phyloP scores from a whole-genome alignment of 2,329 filamentous ascomycete species.

The Metarhizium robertsii region DNA sequence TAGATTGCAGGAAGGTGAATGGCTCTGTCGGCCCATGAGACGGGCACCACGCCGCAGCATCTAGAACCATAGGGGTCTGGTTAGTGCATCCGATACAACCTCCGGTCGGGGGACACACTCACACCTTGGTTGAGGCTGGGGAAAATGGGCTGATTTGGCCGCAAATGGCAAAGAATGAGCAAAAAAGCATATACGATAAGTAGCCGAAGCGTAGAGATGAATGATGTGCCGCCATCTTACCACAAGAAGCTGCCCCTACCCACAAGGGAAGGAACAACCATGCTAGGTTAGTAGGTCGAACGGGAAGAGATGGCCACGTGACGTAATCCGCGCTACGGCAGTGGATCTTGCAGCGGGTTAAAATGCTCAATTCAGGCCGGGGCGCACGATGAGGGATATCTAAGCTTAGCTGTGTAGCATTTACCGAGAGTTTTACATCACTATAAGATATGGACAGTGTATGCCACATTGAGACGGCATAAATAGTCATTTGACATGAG shows the following conservation, averaged over 20 bases:
- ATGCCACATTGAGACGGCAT: not conserved
- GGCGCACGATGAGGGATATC: too few species aligned
- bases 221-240: not conserved
- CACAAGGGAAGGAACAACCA: not conserved
- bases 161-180: not conserved
- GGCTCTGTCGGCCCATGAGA: not conserved
- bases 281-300: not conserved
- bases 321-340: not conserved
- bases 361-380: too few species aligned
- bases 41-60: not conserved
- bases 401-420: too few species aligned
- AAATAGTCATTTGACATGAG: not conserved
- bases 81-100: too few species aligned
- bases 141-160: not conserved
- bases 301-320: not conserved
- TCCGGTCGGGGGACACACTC: not conserved
- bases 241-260: not conserved
- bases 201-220: too few species aligned
- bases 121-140: not conserved
- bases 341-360: not conserved
- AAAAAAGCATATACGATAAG: not conserved
- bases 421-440: not conserved
- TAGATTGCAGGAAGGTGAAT: not conserved
- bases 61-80: not conserved
- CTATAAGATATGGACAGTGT: not conserved